phyloP scores from a whole-genome alignment of 176 grass and related monocot species.

The Avena atlantica region DNA sequence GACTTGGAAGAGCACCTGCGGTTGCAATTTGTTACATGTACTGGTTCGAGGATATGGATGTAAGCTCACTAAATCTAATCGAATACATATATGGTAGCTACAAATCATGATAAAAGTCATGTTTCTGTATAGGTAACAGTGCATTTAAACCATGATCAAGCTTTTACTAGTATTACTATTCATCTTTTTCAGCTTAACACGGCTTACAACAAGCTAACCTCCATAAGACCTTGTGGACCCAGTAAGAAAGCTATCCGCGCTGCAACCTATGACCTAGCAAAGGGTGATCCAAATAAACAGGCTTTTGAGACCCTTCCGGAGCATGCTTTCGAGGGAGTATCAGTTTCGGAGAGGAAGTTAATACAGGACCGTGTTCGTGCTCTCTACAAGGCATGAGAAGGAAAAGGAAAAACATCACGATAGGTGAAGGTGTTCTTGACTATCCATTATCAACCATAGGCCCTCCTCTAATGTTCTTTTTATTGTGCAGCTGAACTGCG shows the following conservation, averaged over 20 bases:
- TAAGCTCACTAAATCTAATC: conserved; percentile 42
- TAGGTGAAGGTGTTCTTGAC: conserved; percentile 14
- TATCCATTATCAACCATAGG: neutral
- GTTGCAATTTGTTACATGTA: conserved; percentile 91
- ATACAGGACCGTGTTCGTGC: conserved; percentile 66
- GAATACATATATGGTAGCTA: neutral
- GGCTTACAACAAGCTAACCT: conserved; percentile 70
- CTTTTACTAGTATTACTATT: conserved; percentile 5
- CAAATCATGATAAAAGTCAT: neutral
- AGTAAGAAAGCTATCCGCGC: conserved; percentile 75
- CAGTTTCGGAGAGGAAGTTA: conserved; percentile 71
- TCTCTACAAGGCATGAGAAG: conserved; percentile 45
- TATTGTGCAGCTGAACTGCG: neutral
- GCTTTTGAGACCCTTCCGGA: conserved; percentile 80
- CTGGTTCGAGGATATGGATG: conserved; percentile 87
- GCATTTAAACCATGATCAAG: neutral
- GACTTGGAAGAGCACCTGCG: conserved; percentile 79
- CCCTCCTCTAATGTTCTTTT: neutral
- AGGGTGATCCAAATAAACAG: conserved; percentile 79
- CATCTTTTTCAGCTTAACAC: conserved; percentile 60
- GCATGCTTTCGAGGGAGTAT: conserved; percentile 69
- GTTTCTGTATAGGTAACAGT: neutral
- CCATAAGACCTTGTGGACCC: conserved; percentile 75
- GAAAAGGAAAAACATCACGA: neutral
- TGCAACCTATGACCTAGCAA: conserved; percentile 80